Percentiles rank a stretch among this genome's conserved stretches.
phyloP scores from a whole-genome alignment of 257 asterid genomes.

The Nicotiana noctiflora region DNA sequence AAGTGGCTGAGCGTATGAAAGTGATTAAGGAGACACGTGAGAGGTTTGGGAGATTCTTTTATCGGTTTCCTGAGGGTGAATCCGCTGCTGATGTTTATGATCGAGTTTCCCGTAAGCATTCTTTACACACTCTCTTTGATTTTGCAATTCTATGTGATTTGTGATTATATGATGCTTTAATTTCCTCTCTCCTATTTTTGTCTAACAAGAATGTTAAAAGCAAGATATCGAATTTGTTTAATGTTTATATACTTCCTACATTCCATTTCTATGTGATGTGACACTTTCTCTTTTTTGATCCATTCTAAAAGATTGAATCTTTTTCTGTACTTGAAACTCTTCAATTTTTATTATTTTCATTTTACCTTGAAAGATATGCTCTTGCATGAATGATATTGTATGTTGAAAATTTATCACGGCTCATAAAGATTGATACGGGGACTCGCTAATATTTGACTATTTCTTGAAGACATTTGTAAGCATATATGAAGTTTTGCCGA shows the following conservation, averaged over 20 bases:
- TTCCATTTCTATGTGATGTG: too few species aligned
- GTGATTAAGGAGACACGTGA: slow-evolving; percentile 74
- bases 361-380: not conserved
- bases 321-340: not conserved
- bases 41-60: slow-evolving; percentile 80
- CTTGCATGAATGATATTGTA: not conserved
- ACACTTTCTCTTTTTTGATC: too few species aligned
- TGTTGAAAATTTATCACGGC: too few species aligned
- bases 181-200: not conserved
- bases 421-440: too few species aligned
- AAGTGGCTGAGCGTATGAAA: slow-evolving; percentile 78
- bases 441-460: too few species aligned
- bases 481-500: too few species aligned
- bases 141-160: not conserved
- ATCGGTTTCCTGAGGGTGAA: slow-evolving; percentile 91
- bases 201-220: not conserved
- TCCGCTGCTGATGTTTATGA: slow-evolving; percentile 92
- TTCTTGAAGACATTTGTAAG: too few species aligned
- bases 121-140: not conserved
- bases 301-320: not conserved
- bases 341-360: too few species aligned
- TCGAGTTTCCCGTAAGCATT: slow-evolving; percentile 73
- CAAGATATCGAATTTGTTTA: too few species aligned
- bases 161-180: not conserved
- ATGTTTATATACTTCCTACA: too few species aligned